Evolutionary conservation across 2,329 filamentous ascomycete species (phyloP).

Genomic region (Microthyrium microscopicum): DNA sequence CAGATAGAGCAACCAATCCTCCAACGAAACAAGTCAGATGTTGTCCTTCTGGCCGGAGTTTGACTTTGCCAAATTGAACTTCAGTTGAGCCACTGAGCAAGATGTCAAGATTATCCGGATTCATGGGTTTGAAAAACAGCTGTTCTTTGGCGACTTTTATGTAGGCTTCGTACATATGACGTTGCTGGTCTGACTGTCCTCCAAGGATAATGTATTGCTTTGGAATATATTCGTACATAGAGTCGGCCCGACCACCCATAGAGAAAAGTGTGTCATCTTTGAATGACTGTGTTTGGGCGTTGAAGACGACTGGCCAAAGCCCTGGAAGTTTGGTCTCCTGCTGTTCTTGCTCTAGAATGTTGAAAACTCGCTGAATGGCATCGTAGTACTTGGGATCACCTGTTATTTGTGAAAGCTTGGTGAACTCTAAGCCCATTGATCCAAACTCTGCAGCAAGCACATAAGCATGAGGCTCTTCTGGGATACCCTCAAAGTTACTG

Average conservation of each 20-base stretch:
- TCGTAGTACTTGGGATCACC: conserved; percentile 22
- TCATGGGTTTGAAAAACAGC: conserved; percentile 65
- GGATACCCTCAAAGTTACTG: conserved; percentile 14
- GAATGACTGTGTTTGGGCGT: conserved; percentile 17
- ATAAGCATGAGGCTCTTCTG: conserved; percentile 16
- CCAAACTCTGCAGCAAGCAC: conserved; percentile 21
- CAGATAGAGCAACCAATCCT: conserved; percentile 37
- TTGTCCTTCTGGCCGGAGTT: conserved; percentile 27
- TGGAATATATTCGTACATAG: conserved; percentile 40
- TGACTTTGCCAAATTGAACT: conserved; percentile 24
- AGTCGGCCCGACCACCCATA: conserved; percentile 39
- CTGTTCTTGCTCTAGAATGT: conserved; percentile 19
- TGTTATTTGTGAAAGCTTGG: conserved; percentile 22
- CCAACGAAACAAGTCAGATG: conserved; percentile 38
- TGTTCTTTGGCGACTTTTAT: conserved; percentile 53
- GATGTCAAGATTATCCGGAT: conserved; percentile 48
- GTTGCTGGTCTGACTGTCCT: conserved; percentile 56
- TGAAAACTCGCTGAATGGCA: conserved; percentile 20
- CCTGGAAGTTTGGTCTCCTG: conserved; percentile 20
- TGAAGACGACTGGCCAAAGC: conserved; percentile 20
- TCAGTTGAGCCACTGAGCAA: conserved; percentile 33
- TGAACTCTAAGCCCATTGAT: conserved; percentile 22
- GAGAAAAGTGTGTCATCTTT: conserved; percentile 25
- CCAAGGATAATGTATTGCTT: conserved; percentile 60
- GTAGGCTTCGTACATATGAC: conserved; percentile 51